Percentiles rank a stretch among this genome's conserved stretches.
These are phyloP conservation scores for Caryopteris hybrid DNA, from an alignment of 305 asterid genomes.

Conservation along the genomic window DNA sequence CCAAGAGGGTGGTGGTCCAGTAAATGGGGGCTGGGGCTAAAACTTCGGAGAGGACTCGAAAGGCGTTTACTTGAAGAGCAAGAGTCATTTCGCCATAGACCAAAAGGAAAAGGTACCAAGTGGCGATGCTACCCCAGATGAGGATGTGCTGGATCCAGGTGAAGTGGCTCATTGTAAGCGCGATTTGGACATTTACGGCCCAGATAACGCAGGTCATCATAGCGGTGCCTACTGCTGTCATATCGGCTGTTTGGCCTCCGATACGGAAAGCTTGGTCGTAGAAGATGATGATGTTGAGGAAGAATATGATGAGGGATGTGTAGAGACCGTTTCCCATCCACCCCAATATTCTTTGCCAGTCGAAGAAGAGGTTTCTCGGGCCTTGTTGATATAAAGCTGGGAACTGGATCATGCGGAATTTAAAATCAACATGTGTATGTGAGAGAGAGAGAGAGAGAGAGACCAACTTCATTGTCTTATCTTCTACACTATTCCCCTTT, in stretches of 20 bases:
- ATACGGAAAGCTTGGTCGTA: slow-evolving; percentile 72
- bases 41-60: slow-evolving; percentile 42
- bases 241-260: slow-evolving; percentile 75
- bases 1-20: slow-evolving; percentile 73
- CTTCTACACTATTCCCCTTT: not conserved
- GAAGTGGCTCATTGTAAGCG: slow-evolving; percentile 71
- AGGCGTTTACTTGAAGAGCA: slow-evolving; percentile 37
- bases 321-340: slow-evolving; percentile 83
- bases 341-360: slow-evolving; percentile 69
- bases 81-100: slow-evolving; percentile 40
- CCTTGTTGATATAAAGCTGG: slow-evolving; percentile 94
- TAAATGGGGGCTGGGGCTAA: slow-evolving; percentile 74
- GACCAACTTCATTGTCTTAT: not conserved
- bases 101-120: slow-evolving; percentile 67
- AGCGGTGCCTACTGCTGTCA: slow-evolving; percentile 62
- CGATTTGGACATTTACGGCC: slow-evolving; percentile 82
- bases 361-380: slow-evolving; percentile 66
- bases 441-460: not conserved
- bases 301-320: slow-evolving; percentile 56
- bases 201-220: slow-evolving; percentile 85
- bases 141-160: slow-evolving; percentile 70
- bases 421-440: slow-evolving; percentile 23
- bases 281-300: slow-evolving; percentile 53
- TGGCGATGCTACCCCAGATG: slow-evolving; percentile 52
- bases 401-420: slow-evolving; percentile 44